phyloP scores from a whole-genome alignment of 495 filamentous ascomycete species.

The Bathelium albidoporum region DNA sequence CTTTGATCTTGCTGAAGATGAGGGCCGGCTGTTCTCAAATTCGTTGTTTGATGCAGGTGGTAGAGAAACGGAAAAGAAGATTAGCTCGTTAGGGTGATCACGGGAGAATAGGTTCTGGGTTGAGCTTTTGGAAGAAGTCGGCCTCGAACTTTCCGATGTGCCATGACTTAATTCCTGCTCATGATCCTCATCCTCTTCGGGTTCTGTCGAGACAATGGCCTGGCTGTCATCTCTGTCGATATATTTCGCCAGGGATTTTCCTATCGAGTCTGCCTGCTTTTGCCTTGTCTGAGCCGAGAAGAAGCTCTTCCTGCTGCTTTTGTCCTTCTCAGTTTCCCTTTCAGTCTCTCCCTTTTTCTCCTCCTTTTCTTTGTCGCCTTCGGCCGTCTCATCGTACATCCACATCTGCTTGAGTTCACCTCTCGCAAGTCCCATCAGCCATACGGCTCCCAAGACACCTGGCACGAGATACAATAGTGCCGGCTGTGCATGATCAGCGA shows the following conservation, averaged over 20 bases:
- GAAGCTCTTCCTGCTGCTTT: constrained; percentile 11
- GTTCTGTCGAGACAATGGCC: neutral
- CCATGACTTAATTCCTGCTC: constrained; percentile 7
- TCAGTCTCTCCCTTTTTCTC: constrained; percentile 21
- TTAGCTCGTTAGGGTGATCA: constrained; percentile 16
- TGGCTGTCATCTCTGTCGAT: constrained; percentile 8
- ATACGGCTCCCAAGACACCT: constrained; percentile 62
- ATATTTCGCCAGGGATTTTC: constrained; percentile 11
- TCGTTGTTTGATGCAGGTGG: neutral
- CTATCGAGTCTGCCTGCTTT: constrained; percentile 13
- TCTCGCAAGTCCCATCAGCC: constrained; percentile 63
- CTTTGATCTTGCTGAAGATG: neutral
- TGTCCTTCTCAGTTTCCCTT: constrained; percentile 1
- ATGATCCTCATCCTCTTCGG: constrained; percentile 6
- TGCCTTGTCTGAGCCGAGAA: constrained; percentile 20
- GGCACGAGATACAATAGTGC: constrained; percentile 91
- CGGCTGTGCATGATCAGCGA: constrained; percentile 74
- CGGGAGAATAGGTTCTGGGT: constrained; percentile 1
- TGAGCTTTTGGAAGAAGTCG: neutral
- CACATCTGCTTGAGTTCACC: constrained; percentile 68
- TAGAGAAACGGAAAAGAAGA: constrained; percentile 22
- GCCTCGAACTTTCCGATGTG: neutral
- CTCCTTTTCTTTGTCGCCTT: constrained; percentile 24
- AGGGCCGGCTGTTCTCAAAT: neutral
- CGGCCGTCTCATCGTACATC: constrained; percentile 63